Conservation (phyloP, 768 basidiomycete genomes). For the Leccinum broughii region DNA sequence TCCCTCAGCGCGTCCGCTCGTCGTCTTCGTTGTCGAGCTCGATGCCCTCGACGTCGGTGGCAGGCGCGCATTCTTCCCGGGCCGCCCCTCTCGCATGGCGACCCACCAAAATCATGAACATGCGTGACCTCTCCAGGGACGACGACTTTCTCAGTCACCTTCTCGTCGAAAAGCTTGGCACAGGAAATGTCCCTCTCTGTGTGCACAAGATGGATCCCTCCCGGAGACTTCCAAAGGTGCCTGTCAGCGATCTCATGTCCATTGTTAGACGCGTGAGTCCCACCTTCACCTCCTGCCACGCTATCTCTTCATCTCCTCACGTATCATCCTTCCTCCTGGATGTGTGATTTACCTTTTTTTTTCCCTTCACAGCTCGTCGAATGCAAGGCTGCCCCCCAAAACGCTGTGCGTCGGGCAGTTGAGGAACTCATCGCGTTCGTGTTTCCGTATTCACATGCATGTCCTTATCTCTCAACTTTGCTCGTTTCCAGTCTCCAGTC, state of each 20-base stretch:
- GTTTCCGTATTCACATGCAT: slow-evolving; percentile 18
- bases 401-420: slow-evolving; percentile 68
- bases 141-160: slow-evolving; percentile 91
- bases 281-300: slow-evolving; percentile 25
- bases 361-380: slow-evolving; percentile 52
- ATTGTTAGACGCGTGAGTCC: slow-evolving; percentile 75
- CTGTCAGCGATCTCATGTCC: slow-evolving; percentile 63
- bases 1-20: slow-evolving; percentile 20
- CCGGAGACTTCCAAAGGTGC: slow-evolving; percentile 74
- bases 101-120: slow-evolving; percentile 87
- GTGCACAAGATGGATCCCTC: slow-evolving; percentile 90
- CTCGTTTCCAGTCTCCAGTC: slow-evolving; percentile 56
- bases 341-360: slow-evolving; percentile 17
- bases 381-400: slow-evolving; percentile 53
- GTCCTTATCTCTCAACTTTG: slow-evolving; percentile 13
- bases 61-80: slow-evolving; percentile 25
- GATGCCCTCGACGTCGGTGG: slow-evolving; percentile 35
- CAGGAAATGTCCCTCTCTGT: slow-evolving; percentile 72
- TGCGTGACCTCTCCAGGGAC: slow-evolving; percentile 86
- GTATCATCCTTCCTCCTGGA: slow-evolving; percentile 22
- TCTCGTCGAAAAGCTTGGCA: slow-evolving; percentile 86
- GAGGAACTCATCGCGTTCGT: slow-evolving; percentile 77
- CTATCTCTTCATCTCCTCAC: slow-evolving; percentile 28
- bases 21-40: slow-evolving; percentile 29
- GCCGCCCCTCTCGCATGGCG: slow-evolving; percentile 56